A percentile compares a stretch with the other conserved stretches of the same genome.
Evolutionary conservation across 768 basidiomycete species (phyloP).

Genomic region (Mycena indigotica): DNA sequence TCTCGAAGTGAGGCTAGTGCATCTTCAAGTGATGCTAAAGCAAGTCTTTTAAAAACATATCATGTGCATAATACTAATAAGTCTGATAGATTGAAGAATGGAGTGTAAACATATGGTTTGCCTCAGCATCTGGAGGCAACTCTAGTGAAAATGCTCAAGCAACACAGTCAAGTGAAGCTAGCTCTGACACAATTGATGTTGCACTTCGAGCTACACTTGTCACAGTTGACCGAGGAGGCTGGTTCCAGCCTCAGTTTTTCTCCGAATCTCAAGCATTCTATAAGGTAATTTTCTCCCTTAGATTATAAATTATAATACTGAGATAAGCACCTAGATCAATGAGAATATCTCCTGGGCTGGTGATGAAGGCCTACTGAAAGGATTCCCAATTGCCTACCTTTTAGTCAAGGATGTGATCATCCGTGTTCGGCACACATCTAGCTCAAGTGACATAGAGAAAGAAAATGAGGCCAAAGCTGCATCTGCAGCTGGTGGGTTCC

Average conservation of each 20-base stretch:
- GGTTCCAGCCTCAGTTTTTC: slow-evolving; percentile 30
- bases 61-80: too few relatives aligned
- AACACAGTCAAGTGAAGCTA: neutral
- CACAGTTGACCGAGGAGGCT: slow-evolving; percentile 25
- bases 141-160: neutral
- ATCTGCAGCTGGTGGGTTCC: slow-evolving; percentile 13
- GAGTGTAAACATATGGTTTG: slow-evolving; percentile 15
- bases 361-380: slow-evolving; percentile 3
- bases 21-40: neutral
- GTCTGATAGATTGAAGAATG: neutral
- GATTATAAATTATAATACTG: neutral
- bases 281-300: neutral
- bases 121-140: slow-evolving; percentile 4
- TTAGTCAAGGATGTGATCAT: slow-evolving; percentile 15
- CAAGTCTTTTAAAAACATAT: neutral
- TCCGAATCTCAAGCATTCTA: slow-evolving; percentile 21
- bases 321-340: slow-evolving; percentile 13
- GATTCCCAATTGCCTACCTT: slow-evolving; percentile 13
- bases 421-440: slow-evolving; percentile 1
- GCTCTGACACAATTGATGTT: slow-evolving; percentile 4
- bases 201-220: slow-evolving; percentile 24
- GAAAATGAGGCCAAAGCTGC: neutral
- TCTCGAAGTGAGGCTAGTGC: neutral
- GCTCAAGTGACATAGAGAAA: neutral
- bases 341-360: slow-evolving; percentile 9